These are phyloP conservation scores for Plantago coronopus DNA, from an alignment of 305 asterid genomes.

Conservation along the genomic window DNA sequence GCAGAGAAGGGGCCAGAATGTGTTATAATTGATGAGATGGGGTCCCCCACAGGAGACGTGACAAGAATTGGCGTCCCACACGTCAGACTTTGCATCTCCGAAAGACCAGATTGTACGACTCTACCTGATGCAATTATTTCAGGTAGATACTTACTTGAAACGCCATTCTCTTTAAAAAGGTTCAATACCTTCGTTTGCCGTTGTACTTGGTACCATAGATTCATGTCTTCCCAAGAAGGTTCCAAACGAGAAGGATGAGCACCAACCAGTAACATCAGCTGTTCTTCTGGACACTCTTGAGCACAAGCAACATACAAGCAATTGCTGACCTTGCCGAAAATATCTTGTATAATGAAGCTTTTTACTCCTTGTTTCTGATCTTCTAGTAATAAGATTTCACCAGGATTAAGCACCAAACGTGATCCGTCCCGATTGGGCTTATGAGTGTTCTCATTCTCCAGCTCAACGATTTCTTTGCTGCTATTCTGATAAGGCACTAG, in stretches of 20 bases:
- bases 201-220: constrained; percentile 80
- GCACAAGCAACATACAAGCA: constrained; percentile 51
- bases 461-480: constrained; percentile 41
- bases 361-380: constrained; percentile 49
- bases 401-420: constrained; percentile 41
- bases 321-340: constrained; percentile 38
- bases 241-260: constrained; percentile 75
- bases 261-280: constrained; percentile 50
- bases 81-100: constrained; percentile 57
- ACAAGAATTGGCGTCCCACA: constrained; percentile 77
- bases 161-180: constrained; percentile 49
- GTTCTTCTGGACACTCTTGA: constrained; percentile 30
- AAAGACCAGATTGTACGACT: constrained; percentile 60
- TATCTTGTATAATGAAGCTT: constrained; percentile 49
- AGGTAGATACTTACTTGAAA: constrained; percentile 53
- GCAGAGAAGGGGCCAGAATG: constrained; percentile 45
- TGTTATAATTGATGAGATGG: constrained; percentile 41
- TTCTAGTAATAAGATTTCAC: constrained; percentile 58
- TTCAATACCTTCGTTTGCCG: constrained; percentile 74
- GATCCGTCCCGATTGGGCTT: constrained; percentile 33
- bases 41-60: constrained; percentile 64
- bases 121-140: constrained; percentile 61
- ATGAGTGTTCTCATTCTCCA: constrained; percentile 29
- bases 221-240: constrained; percentile 91
- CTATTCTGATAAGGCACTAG: constrained; percentile 32